Percentiles rank a stretch among this genome's conserved stretches.
Evolutionary conservation across 805 yeast species (phyloP).

Genomic region (Cyberlindnera meyerae): DNA sequence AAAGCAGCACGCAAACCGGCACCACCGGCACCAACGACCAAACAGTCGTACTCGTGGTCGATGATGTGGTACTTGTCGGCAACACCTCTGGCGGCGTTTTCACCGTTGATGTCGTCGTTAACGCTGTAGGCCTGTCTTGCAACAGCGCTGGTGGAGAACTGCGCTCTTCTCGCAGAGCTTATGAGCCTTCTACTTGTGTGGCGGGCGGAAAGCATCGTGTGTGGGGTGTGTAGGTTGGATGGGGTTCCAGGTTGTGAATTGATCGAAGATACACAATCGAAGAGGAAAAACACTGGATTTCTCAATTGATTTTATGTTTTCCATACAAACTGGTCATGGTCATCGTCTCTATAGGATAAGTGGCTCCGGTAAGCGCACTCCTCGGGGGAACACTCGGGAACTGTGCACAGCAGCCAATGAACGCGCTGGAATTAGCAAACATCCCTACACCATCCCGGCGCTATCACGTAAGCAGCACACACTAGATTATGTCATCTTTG

Average conservation of each 20-base stretch:
- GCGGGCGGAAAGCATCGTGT: constrained; percentile 24
- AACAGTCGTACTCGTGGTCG: constrained; percentile 97
- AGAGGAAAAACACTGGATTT: too few species aligned
- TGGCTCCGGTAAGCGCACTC: constrained; percentile 9
- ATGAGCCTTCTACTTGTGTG: constrained; percentile 20
- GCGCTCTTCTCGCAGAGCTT: constrained; percentile 9
- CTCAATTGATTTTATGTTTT: too few species aligned
- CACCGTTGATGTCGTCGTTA: constrained; percentile 41
- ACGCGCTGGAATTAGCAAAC: constrained; percentile 17
- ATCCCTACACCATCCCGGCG: constrained; percentile 12
- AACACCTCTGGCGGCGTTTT: constrained; percentile 48
- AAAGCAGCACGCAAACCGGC: constrained; percentile 99
- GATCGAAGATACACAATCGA: neutral
- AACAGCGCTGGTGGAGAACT: constrained; percentile 22
- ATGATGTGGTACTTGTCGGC: constrained; percentile 80
- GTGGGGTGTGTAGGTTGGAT: too few species aligned
- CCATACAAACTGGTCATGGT: too few species aligned
- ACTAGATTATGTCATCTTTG: constrained; percentile 5
- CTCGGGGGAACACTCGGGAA: constrained; percentile 17
- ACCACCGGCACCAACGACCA: constrained; percentile 98
- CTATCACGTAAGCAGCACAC: constrained; percentile 3
- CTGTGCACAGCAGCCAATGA: constrained; percentile 15
- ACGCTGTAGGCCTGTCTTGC: constrained; percentile 27
- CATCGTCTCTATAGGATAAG: neutral
- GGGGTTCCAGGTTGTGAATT: too few species aligned